phyloP scores from a whole-genome alignment of 371 early-diverging fungal genomes.

The Choanephora cucurbitarum region DNA sequence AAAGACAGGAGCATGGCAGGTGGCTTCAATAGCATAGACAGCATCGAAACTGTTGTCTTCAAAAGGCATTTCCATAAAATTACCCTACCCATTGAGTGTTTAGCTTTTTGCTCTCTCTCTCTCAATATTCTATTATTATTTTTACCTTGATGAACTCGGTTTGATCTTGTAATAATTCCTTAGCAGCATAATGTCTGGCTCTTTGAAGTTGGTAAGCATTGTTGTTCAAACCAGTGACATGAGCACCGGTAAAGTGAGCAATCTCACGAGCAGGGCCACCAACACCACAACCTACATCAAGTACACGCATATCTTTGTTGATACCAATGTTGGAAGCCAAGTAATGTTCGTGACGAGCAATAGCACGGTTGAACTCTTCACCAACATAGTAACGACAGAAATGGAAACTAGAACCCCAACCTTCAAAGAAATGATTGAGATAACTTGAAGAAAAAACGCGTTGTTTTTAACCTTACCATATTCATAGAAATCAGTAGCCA shows the following conservation, averaged over 20 bases:
- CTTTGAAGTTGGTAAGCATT: conserved; percentile 92
- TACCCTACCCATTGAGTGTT: conserved; percentile 69
- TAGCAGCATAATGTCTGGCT: conserved; percentile 72
- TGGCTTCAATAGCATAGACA: conserved; percentile 93
- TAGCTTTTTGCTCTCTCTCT: background rate
- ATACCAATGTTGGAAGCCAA: conserved; percentile 77
- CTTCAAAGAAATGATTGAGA: background rate
- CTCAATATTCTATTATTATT: background rate
- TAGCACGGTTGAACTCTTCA: conserved; percentile 78
- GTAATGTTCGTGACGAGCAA: conserved; percentile 91
- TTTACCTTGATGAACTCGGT: conserved; percentile 65
- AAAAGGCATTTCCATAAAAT: conserved; percentile 92
- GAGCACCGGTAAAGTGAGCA: conserved; percentile 85
- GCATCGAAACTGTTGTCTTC: conserved; percentile 82
- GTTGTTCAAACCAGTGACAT: conserved; percentile 92
- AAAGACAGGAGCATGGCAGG: conserved; percentile 83
- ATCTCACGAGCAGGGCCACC: conserved; percentile 95
- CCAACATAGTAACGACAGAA: conserved; percentile 81
- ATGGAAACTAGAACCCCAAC: conserved; percentile 92
- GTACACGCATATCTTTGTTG: conserved; percentile 66
- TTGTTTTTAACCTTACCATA: conserved; percentile 21
- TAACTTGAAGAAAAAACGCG: too few relatives aligned
- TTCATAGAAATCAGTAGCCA: conserved; percentile 87
- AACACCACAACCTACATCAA: conserved; percentile 93
- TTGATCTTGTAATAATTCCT: conserved; percentile 60